These are phyloP conservation scores for Penicillium rolfsii DNA, from an alignment of 2,329 filamentous ascomycete genomes.

Conservation along the genomic window DNA sequence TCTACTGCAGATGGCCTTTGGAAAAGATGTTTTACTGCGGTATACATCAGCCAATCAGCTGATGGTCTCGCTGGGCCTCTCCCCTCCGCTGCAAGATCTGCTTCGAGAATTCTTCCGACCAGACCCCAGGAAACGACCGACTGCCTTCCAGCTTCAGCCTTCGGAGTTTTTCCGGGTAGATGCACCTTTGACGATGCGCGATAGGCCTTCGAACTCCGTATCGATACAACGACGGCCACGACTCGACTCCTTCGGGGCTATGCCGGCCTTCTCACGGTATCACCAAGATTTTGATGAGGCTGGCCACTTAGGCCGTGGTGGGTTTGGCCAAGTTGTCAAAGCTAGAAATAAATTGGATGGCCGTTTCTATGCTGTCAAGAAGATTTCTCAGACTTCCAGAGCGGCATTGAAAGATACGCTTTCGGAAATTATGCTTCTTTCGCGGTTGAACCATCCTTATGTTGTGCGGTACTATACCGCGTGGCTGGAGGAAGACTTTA, in stretches of 20 bases:
- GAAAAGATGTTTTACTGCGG: conserved; percentile 72
- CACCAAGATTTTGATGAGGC: conserved; percentile 88
- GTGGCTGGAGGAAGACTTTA: conserved; percentile 76
- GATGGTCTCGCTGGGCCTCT: conserved; percentile 71
- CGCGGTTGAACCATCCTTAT: conserved; percentile 87
- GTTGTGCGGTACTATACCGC: conserved; percentile 92
- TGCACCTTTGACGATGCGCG: conserved; percentile 41
- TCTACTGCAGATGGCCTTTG: conserved; percentile 92
- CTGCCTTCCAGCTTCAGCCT: conserved; percentile 73
- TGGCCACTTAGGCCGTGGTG: conserved; percentile 85
- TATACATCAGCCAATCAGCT: conserved; percentile 79
- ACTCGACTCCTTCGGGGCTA: conserved; percentile 64
- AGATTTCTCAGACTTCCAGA: conserved; percentile 81
- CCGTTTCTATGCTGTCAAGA: conserved; percentile 94
- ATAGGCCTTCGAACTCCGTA: conserved; percentile 50
- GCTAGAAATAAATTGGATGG: conserved; percentile 92
- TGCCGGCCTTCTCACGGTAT: conserved; percentile 70
- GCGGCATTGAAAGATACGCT: conserved; percentile 65
- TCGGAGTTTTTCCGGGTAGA: conserved; percentile 52
- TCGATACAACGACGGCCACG: conserved; percentile 57
- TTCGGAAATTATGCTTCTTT: conserved; percentile 84
- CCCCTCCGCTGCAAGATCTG: conserved; percentile 75
- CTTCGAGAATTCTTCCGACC: conserved; percentile 81
- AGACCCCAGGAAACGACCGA: conserved; percentile 80
- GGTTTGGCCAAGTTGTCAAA: conserved; percentile 95